These are phyloP conservation scores for Neonectria punicea DNA, from an alignment of 2,329 filamentous ascomycete species.

Conservation along the genomic window DNA sequence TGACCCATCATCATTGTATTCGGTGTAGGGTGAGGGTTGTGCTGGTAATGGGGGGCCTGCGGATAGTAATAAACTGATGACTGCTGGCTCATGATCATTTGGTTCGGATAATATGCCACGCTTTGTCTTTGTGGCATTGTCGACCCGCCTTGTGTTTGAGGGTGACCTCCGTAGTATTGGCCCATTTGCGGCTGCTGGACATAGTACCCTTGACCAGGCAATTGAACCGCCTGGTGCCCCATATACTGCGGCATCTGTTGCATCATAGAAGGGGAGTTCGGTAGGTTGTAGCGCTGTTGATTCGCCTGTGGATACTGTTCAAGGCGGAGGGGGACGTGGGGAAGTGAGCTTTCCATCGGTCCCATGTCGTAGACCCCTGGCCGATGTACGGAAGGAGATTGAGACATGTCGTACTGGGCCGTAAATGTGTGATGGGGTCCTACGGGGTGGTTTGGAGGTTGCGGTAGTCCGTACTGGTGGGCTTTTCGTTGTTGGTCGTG, in stretches of 20 bases:
- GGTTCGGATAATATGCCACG: conserved; percentile 57
- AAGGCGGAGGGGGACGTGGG: conserved; percentile 52
- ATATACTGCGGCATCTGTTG: conserved; percentile 55
- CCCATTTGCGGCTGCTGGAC: conserved; percentile 56
- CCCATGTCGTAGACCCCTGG: conserved; percentile 59
- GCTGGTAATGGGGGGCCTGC: conserved; percentile 52
- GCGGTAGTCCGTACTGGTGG: conserved; percentile 35
- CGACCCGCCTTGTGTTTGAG: conserved; percentile 51
- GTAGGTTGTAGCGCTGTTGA: conserved; percentile 48
- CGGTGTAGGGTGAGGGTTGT: conserved; percentile 43
- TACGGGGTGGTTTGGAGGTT: conserved; percentile 41
- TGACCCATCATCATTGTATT: conserved; percentile 49
- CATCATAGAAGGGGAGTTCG: conserved; percentile 52
- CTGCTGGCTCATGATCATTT: conserved; percentile 54
- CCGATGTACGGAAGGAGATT: conserved; percentile 34
- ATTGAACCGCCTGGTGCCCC: conserved; percentile 50
- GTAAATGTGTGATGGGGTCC: conserved; percentile 53
- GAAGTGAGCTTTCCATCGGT: conserved; percentile 56
- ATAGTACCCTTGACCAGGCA: conserved; percentile 59
- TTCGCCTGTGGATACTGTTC: conserved; percentile 50
- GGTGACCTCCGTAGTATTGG: conserved; percentile 57
- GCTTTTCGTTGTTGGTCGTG: conserved; percentile 23
- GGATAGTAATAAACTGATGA: conserved; percentile 60
- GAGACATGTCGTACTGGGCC: conserved; percentile 55
- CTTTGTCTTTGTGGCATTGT: conserved; percentile 51